These are phyloP conservation scores for Dipodascopsis tothii DNA, from an alignment of 805 yeast genomes.

Conservation along the genomic window DNA sequence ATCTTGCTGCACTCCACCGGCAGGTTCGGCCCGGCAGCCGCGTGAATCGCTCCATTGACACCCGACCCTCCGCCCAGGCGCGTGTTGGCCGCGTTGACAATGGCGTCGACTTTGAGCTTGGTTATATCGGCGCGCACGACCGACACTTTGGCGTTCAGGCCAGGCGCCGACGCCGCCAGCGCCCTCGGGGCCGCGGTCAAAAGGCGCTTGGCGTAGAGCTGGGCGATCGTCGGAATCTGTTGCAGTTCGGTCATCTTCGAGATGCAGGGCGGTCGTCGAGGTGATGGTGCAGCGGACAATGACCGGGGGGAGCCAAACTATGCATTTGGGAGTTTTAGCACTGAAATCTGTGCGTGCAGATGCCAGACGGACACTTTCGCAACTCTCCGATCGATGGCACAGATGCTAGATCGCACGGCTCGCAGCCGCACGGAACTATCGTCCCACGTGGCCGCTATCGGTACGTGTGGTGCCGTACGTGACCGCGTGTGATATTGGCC, in stretches of 20 bases:
- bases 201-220: conserved; percentile 2
- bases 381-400: too few species aligned
- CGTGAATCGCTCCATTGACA: conserved; percentile 21
- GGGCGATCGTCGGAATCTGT: conserved; percentile 5
- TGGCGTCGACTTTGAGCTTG: conserved; percentile 12
- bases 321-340: too few species aligned
- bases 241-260: background rate
- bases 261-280: too few species aligned
- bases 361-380: too few species aligned
- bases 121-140: conserved; percentile 15
- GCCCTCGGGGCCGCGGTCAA: background rate
- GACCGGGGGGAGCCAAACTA: too few species aligned
- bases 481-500: too few species aligned
- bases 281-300: too few species aligned
- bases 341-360: too few species aligned
- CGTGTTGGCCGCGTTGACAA: conserved; percentile 20
- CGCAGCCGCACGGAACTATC: too few species aligned
- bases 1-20: conserved; percentile 7
- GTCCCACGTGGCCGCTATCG: too few species aligned
- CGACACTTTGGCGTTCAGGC: conserved; percentile 10
- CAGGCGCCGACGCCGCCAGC: background rate
- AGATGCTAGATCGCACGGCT: too few species aligned
- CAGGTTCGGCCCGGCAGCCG: conserved; percentile 16
- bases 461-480: too few species aligned
- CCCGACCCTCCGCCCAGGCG: conserved; percentile 15